Base-by-base conservation (phyloP, 768 basidiomycete genomes). In the Rhizopogon salebrosus region DNA sequence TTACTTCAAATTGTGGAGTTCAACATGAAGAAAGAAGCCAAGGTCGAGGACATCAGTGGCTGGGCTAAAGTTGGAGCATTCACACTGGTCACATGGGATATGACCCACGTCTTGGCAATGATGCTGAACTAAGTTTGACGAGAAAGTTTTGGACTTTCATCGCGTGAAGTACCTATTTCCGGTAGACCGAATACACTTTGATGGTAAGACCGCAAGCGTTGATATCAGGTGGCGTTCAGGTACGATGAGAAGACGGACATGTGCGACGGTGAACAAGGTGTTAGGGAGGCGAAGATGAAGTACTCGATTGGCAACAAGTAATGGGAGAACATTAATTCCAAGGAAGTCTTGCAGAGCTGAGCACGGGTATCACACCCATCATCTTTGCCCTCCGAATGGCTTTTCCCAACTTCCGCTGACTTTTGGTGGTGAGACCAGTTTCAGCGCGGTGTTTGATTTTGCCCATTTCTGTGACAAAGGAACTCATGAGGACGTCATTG, bases 361-460 rank as follows among this genome's bases (percentile, higher is more conserved):
- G 69, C 49, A 72, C 57, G 4, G 92, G 88, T 49, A 95, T 80
- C 52, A 92, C 64, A 37, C 95, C 95, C 89, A 95, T 94, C 78
- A 86, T 85, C 71, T 87, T 90, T 54, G 95, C 89, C 54, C 95
- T 75, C 41, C 89, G 83, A 53, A 97, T 86, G 40, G 93, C 89
- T 70, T 92, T 92, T 54, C 82, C 88, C 4, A 97, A 60, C 55
- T 76, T 76, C 40, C 91, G 79, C 67, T 97, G 95, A 51, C 73
- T 87, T 70, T 83, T 84, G 68, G 82, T 78, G 2, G 93, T 92
- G 41, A 98, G 73, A 6, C 77, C 72, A 0, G 91, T 95, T 27
- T 78, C 64, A 8, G 79, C 75, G 49, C 95, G 80, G n/a, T 74
- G 71, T 56, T 77, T 76, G 57, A 95, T 89, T 74, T 87, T 91